Evolutionary conservation across 768 basidiomycete species (phyloP).

Genomic region (Wakefieldia striispora): DNA sequence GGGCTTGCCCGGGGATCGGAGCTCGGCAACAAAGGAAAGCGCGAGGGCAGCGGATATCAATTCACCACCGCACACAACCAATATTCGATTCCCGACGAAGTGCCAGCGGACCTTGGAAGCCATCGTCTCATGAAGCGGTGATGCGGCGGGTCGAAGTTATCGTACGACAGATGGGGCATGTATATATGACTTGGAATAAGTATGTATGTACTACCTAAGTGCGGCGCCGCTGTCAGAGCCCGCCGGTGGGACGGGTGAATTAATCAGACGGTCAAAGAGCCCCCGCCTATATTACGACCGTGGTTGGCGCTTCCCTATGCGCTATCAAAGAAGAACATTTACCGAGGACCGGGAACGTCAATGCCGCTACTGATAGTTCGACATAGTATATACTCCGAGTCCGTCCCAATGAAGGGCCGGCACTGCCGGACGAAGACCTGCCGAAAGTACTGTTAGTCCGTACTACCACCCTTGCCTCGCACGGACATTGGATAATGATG

Average conservation of each 20-base stretch:
- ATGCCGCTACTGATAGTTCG: neutral
- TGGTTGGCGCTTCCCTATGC: conserved; percentile 1
- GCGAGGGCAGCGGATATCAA: conserved; percentile 11
- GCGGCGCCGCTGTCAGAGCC: conserved; percentile 1
- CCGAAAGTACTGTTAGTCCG: neutral
- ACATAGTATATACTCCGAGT: neutral
- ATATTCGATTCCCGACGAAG: conserved; percentile 1
- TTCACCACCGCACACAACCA: conserved; percentile 12
- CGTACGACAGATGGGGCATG: conserved; percentile 12
- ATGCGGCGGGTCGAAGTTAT: conserved; percentile 4
- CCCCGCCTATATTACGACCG: neutral
- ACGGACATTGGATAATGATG: neutral
- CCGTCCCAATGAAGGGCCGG: neutral
- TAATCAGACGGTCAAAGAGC: conserved; percentile 4
- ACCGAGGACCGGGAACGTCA: neutral
- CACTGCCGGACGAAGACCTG: neutral
- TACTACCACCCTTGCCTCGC: too few species aligned
- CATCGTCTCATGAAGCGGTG: conserved; percentile 12
- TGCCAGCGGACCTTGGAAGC: too few species aligned
- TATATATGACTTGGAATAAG: neutral
- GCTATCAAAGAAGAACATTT: conserved; percentile 6
- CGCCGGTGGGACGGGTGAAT: conserved; percentile 3
- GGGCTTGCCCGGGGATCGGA: conserved; percentile 3
- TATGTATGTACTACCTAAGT: neutral
- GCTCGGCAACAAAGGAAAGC: conserved; percentile 9